Evolutionary conservation across 257 asterid genomes (phyloP).

Genomic region (Ocimum tenuiflorum): DNA sequence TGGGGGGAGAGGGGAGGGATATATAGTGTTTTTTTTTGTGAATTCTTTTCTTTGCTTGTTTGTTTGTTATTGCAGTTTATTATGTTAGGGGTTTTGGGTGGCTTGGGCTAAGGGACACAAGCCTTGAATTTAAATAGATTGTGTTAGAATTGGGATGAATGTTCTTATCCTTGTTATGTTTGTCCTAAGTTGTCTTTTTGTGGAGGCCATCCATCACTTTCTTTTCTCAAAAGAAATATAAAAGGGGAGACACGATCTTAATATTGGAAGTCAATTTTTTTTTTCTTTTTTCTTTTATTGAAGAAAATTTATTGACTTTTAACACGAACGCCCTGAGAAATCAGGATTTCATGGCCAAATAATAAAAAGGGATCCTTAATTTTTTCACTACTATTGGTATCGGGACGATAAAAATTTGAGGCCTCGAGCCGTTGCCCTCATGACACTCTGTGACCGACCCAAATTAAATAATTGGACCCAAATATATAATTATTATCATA

Average conservation of each 20-base stretch:
- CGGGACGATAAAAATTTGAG: too few relatives aligned
- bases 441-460: too few relatives aligned
- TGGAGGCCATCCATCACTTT: slow-evolving; percentile 31
- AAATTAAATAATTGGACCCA: too few relatives aligned
- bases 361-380: too few relatives aligned
- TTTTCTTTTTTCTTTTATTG: too few relatives aligned
- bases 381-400: too few relatives aligned
- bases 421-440: too few relatives aligned
- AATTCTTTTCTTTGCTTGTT: slow-evolving; percentile 54
- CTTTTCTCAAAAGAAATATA: slow-evolving; percentile 35
- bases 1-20: slow-evolving; percentile 21
- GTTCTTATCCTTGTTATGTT: slow-evolving; percentile 22
- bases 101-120: slow-evolving; percentile 19
- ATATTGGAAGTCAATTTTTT: neutral
- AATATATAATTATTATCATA: too few relatives aligned
- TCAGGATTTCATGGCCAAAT: too few relatives aligned
- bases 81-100: slow-evolving; percentile 17
- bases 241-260: slow-evolving; percentile 6
- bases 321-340: too few relatives aligned
- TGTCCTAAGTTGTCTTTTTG: slow-evolving; percentile 29
- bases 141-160: slow-evolving; percentile 14
- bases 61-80: slow-evolving; percentile 29
- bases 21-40: slow-evolving; percentile 32
- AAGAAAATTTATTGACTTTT: too few relatives aligned
- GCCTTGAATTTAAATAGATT: neutral